Conservation (phyloP, 805 yeast species). For the Tetrapisispora fleetii region DNA sequence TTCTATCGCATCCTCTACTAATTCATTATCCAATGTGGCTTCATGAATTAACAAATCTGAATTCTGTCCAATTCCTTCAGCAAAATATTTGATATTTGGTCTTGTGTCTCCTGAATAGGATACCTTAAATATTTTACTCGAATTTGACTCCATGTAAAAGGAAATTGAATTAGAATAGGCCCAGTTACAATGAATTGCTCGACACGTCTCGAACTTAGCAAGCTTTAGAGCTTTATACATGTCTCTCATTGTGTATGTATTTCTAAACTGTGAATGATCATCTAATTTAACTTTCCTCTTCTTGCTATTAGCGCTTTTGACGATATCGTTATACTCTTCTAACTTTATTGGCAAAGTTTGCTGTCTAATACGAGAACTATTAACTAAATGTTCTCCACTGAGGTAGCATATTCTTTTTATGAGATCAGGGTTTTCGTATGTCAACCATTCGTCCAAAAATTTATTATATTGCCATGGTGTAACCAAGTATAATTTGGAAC, state of each 20-base stretch:
- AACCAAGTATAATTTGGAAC: conserved; percentile 43
- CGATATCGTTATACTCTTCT: conserved; percentile 10
- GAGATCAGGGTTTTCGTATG: conserved; percentile 36
- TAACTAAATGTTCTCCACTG: conserved; percentile 51
- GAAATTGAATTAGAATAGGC: conserved; percentile 60
- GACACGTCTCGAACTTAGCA: conserved; percentile 43
- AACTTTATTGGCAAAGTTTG: conserved; percentile 26
- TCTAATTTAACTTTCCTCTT: conserved; percentile 21
- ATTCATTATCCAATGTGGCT: conserved; percentile 78
- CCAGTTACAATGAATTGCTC: conserved; percentile 78
- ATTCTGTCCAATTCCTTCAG: conserved; percentile 47
- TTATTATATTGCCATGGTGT: conserved; percentile 66
- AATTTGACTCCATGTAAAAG: conserved; percentile 28
- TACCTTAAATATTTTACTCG: conserved; percentile 42
- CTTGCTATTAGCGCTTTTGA: conserved; percentile 5
- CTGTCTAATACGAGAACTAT: conserved; percentile 27
- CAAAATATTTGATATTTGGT: conserved; percentile 55
- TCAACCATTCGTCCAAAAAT: conserved; percentile 62
- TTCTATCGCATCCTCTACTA: conserved; percentile 63
- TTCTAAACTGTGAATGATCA: conserved; percentile 17
- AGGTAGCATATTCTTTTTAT: conserved; percentile 39
- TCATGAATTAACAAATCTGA: conserved; percentile 84
- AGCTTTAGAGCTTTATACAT: conserved; percentile 39
- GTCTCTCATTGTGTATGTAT: conserved; percentile 22
- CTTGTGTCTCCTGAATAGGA: conserved; percentile 95